Conservation (phyloP, 345 rosid genomes). For the Aethionema arabicum region DNA sequence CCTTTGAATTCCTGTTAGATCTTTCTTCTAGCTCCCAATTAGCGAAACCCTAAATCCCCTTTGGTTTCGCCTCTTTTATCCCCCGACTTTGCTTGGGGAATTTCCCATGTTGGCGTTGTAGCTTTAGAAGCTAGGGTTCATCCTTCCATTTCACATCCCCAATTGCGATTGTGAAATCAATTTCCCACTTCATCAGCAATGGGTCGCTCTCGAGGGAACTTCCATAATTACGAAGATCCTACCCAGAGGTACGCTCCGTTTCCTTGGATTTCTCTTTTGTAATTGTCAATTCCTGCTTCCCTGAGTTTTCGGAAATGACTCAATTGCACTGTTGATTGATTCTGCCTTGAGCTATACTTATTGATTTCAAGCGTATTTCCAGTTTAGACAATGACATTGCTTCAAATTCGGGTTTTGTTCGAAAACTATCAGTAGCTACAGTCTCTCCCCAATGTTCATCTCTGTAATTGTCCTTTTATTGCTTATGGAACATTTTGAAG, state of each 20-base stretch:
- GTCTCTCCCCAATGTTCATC: conserved; percentile 15
- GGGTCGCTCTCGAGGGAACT: conserved; percentile 98
- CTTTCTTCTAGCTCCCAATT: too few relatives aligned
- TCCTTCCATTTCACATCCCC: not conserved
- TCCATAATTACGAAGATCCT: conserved; percentile 89
- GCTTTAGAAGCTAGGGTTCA: not conserved
- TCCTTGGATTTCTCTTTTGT: conserved; percentile 1
- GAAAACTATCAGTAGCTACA: not conserved
- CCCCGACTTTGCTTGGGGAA: not conserved
- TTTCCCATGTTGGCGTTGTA: conserved; percentile 6
- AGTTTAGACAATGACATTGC: conserved; percentile 7
- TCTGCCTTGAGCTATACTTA: not conserved
- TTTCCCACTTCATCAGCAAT: conserved; percentile 33
- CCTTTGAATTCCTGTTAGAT: too few relatives aligned
- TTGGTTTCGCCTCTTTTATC: not conserved
- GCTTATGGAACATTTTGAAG: not conserved
- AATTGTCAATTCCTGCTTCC: not conserved
- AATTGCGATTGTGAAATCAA: not conserved
- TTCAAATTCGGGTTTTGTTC: conserved; percentile 9
- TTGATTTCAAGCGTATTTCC: not conserved
- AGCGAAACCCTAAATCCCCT: too few relatives aligned
- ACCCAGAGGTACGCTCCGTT: conserved; percentile 63
- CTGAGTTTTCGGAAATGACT: not conserved
- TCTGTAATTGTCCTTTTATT: conserved; percentile 5
- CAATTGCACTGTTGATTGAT: not conserved